Percentiles rank a stretch among this genome's conserved stretches.
Conservation (phyloP, 306 rosid genomes). For the Sindora glabra region DNA sequence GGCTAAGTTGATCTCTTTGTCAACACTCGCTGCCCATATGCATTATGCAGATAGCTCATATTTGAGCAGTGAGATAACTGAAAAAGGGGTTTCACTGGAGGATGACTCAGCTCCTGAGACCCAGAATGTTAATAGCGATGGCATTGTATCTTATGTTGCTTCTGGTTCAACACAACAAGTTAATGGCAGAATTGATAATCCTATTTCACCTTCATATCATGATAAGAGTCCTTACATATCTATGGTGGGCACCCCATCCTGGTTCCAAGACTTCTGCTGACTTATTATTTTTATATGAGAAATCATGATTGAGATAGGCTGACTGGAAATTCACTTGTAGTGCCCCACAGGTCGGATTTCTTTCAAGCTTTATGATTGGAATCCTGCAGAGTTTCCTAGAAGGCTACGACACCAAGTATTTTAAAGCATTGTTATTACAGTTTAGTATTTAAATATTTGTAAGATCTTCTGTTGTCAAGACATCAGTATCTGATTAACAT, state of each 20-base stretch:
- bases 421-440: constrained; percentile 59
- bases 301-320: constrained; percentile 9
- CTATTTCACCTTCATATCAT: constrained; percentile 48
- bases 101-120: constrained; percentile 46
- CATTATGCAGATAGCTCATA: constrained; percentile 44
- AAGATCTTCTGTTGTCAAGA: neutral
- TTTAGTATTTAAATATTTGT: constrained; percentile 51
- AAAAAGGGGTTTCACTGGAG: constrained; percentile 38
- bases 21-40: constrained; percentile 2
- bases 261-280: neutral
- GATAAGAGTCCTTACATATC: constrained; percentile 74
- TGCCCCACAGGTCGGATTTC: constrained; percentile 98
- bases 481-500: constrained; percentile 33
- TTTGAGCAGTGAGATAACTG: constrained; percentile 37
- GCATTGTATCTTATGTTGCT: constrained; percentile 33
- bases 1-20: neutral
- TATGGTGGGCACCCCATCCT: constrained; percentile 45
- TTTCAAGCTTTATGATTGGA: constrained; percentile 99
- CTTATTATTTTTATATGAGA: neutral
- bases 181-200: constrained; percentile 48
- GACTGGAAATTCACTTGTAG: constrained; percentile 52
- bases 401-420: constrained; percentile 98
- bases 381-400: constrained; percentile 98
- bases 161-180: constrained; percentile 55
- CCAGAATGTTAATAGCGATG: constrained; percentile 35